Evolutionary conservation across 2,329 filamentous ascomycete species (phyloP), one percentile per base, ranked within the genome.

Genomic region (Colletotrichum filicis): DNA sequence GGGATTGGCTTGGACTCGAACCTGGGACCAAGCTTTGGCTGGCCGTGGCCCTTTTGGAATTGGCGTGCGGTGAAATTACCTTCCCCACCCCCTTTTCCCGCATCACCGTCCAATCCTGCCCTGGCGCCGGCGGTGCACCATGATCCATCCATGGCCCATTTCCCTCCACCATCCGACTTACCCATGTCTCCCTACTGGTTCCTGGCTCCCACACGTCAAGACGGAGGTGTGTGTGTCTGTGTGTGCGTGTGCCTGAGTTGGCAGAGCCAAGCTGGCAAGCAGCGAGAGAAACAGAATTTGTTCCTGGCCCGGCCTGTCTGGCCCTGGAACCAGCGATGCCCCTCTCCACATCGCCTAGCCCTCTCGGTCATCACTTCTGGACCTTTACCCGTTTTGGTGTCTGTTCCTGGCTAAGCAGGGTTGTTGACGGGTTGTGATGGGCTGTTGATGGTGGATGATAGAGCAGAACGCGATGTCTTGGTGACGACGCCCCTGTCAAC

Each of bases 51-150:
- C 28, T 53, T 52, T 37, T 7, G 28, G 61, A 63, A 63, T 61
- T 57, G 62, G 62, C 22, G 62, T 65, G 55, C n/a, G 55, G 58
- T 65, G 70, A 73, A 73, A 73, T 73, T 73, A 65, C 66, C 22
- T 70, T 70, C 70, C 32, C 70, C 70, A 73, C 70, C 70, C 66
- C 70, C 70, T 73, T 73, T 73, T 73, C 60, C 70, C 60, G 35
- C 70, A 70, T 70, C 70, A 52, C 59, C 66, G 70, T 72, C 59
- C 66, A 72, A 64, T 72, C 70, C 66, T 55, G 70, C 42, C 55
- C 32, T 58, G 60, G 68, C 55, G 28, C 30, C 32, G 61, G 67
- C 53, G 60, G 60, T 64, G 26, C 67, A 55, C 26, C 62, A 28
- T 35, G 42, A 56, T 58, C 35, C 63, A 65, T 63, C 60, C 46